Evolutionary conservation across 2,329 filamentous ascomycete species (phyloP).

Genomic region (Escovopsis sp.): DNA sequence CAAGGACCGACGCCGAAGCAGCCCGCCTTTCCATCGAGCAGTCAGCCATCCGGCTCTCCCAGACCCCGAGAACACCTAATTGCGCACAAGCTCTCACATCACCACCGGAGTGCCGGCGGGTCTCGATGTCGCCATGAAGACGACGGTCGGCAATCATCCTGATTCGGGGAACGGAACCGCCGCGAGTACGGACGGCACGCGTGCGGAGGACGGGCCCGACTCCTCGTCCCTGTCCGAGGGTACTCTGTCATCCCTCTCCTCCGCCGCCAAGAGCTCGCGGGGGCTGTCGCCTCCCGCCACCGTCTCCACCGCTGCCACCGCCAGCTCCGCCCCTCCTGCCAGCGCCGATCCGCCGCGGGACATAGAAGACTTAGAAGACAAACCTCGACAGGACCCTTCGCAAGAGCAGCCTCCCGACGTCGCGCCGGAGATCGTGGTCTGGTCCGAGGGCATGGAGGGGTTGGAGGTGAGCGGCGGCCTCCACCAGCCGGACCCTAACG

Average conservation of each 20-base stretch:
- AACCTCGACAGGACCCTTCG: slow-evolving; percentile 14
- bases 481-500: slow-evolving; percentile 11
- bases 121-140: slow-evolving; percentile 13
- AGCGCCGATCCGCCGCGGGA: slow-evolving; percentile 13
- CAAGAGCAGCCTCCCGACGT: slow-evolving; percentile 20
- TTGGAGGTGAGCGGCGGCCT: slow-evolving; percentile 11
- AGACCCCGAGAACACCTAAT: slow-evolving; percentile 4
- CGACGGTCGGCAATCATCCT: slow-evolving; percentile 11
- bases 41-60: neutral
- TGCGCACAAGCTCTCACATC: slow-evolving; percentile 3
- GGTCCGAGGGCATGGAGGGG: slow-evolving; percentile 24
- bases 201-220: slow-evolving; percentile 9
- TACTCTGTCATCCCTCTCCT: slow-evolving; percentile 9
- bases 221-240: slow-evolving; percentile 14
- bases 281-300: slow-evolving; percentile 14
- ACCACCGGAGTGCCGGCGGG: slow-evolving; percentile 6
- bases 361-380: too few relatives aligned
- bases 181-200: slow-evolving; percentile 11
- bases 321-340: slow-evolving; percentile 1
- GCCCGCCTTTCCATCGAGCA: neutral
- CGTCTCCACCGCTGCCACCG: too few relatives aligned
- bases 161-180: slow-evolving; percentile 10
- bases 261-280: slow-evolving; percentile 11
- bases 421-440: slow-evolving; percentile 29
- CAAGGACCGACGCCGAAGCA: slow-evolving; percentile 11